Conservation (phyloP, 2,329 filamentous ascomycete genomes). For the Fusarium sp. region DNA sequence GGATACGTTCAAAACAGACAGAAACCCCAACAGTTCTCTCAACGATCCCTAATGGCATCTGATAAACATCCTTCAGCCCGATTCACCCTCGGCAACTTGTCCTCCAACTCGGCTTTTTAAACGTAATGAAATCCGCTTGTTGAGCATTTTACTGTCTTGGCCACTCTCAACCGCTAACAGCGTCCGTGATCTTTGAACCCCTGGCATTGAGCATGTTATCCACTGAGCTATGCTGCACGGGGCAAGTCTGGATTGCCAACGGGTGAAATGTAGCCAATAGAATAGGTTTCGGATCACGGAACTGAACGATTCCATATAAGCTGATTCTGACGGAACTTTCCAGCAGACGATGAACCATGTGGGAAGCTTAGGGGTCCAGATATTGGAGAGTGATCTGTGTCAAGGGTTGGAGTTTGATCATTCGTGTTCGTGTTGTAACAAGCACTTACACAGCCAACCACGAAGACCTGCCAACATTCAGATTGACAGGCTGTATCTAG, state of each 20-base stretch:
- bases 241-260: conserved; percentile 2
- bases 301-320: conserved; percentile 12
- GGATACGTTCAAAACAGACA: background rate
- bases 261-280: conserved; percentile 12
- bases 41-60: background rate
- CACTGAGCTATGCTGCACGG: conserved; percentile 27
- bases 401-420: background rate
- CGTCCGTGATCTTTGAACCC: conserved; percentile 15
- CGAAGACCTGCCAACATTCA: too few relatives aligned
- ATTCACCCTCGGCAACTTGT: conserved; percentile 20
- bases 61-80: background rate
- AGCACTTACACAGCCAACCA: background rate
- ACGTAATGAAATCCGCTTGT: conserved; percentile 30
- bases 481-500: too few relatives aligned
- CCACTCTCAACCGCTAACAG: conserved; percentile 20
- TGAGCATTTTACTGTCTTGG: background rate
- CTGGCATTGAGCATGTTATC: conserved; percentile 11
- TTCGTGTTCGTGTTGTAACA: conserved; percentile 14
- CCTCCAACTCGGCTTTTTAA: background rate
- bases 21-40: too few relatives aligned
- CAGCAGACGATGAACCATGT: too few relatives aligned
- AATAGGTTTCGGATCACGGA: background rate
- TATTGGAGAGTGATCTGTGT: background rate
- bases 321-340: conserved; percentile 2
- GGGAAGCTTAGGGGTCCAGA: background rate